A percentile compares a stretch with the other conserved stretches of the same genome.
These are phyloP conservation scores for Paxillus ammoniavirescens DNA, from an alignment of 768 basidiomycete genomes.

Conservation along the genomic window DNA sequence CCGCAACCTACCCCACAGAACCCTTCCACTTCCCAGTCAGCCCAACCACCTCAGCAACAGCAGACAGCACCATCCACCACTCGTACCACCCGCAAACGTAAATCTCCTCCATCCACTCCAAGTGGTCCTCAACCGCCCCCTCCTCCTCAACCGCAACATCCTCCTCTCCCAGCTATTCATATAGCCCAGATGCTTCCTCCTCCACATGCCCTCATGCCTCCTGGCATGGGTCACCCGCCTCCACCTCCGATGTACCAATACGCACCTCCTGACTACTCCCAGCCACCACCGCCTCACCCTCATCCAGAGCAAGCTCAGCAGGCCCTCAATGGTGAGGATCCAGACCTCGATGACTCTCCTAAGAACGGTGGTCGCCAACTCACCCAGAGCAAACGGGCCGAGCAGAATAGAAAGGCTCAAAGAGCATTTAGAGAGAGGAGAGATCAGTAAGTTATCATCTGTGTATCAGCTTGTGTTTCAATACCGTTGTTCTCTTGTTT, in stretches of 20 bases:
- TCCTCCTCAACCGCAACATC: constrained; percentile 29
- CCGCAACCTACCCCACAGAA: constrained; percentile 22
- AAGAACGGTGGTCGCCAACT: constrained; percentile 50
- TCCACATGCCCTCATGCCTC: constrained; percentile 51
- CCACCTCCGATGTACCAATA: constrained; percentile 33
- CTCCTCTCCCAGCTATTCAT: constrained; percentile 33
- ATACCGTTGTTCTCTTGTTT: constrained; percentile 3
- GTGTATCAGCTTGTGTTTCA: too few species aligned
- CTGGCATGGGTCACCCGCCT: constrained; percentile 28
- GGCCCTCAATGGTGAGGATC: constrained; percentile 19
- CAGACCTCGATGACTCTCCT: background rate
- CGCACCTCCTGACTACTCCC: constrained; percentile 32
- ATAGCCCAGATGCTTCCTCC: constrained; percentile 57
- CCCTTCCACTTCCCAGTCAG: constrained; percentile 15
- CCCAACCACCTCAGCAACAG: constrained; percentile 8
- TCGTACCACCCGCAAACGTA: constrained; percentile 58
- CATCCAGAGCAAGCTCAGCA: constrained; percentile 28
- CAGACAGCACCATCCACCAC: constrained; percentile 7
- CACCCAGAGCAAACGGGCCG: constrained; percentile 83
- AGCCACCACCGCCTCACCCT: constrained; percentile 24
- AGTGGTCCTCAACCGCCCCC: constrained; percentile 13
- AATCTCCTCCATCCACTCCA: constrained; percentile 52
- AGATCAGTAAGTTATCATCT: constrained; percentile 63
- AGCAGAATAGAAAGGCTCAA: constrained; percentile 94
- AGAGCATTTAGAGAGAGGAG: constrained; percentile 87